Conservation (phyloP, 371 early-diverging fungal genomes). For the Circinella minor region DNA sequence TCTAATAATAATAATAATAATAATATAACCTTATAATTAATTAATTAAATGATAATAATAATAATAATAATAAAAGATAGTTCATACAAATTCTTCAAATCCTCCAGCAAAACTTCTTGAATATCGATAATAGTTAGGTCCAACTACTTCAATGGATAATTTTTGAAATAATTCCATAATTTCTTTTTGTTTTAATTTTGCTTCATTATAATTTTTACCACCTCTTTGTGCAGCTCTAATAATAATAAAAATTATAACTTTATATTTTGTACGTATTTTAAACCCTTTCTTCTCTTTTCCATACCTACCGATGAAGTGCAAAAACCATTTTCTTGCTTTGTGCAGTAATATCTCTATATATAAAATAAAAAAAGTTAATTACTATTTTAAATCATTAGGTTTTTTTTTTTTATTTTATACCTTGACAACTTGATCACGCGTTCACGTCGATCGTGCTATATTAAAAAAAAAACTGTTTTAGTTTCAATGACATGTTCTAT, state of each 20-base stretch:
- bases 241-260: too few relatives aligned
- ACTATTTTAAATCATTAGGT: not conserved
- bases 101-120: constrained; percentile 53
- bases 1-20: constrained; percentile 45
- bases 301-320: constrained; percentile 59
- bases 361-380: not conserved
- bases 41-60: too few relatives aligned
- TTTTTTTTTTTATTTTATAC: constrained; percentile 17
- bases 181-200: constrained; percentile 47
- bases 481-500: too few relatives aligned
- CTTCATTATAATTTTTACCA: constrained; percentile 37
- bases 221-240: constrained; percentile 14
- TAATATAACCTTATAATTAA: not conserved
- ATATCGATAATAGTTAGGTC: constrained; percentile 56
- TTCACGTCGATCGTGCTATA: constrained; percentile 60
- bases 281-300: too few relatives aligned
- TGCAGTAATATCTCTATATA: constrained; percentile 65
- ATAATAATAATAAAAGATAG: not conserved
- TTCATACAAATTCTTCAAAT: constrained; percentile 56
- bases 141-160: constrained; percentile 53
- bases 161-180: constrained; percentile 56
- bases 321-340: constrained; percentile 69
- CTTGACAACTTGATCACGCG: constrained; percentile 66
- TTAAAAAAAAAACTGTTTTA: too few relatives aligned
- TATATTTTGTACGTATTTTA: too few relatives aligned